phyloP scores from a whole-genome alignment of 2,329 filamentous ascomycete species.

The Colletotrichum destructivum region DNA sequence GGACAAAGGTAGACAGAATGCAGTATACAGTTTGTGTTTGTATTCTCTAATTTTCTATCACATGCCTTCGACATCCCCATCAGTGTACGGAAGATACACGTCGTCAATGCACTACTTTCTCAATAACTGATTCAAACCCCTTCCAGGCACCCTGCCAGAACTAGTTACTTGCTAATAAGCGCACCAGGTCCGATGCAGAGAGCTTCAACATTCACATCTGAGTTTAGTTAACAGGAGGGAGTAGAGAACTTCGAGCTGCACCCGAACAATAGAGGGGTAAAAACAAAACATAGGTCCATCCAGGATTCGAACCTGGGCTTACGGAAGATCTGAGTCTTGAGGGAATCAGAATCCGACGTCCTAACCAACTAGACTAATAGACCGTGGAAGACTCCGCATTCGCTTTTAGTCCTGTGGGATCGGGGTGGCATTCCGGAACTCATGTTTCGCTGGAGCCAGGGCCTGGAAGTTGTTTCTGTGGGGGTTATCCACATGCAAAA shows the following conservation, averaged over 20 bases:
- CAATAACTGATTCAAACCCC: too few species aligned
- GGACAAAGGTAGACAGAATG: too few species aligned
- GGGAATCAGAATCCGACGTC: constrained; percentile 35
- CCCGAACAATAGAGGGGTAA: not conserved
- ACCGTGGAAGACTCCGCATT: not conserved
- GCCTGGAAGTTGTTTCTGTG: not conserved
- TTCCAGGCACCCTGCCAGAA: too few species aligned
- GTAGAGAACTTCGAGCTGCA: not conserved
- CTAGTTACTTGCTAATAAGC: too few species aligned
- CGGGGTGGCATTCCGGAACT: fast-evolving
- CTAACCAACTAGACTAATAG: constrained; percentile 40
- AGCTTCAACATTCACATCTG: too few species aligned
- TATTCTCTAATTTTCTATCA: too few species aligned
- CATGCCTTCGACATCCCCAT: too few species aligned
- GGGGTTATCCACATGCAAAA: not conserved
- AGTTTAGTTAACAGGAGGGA: not conserved
- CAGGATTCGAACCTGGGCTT: constrained; percentile 40
- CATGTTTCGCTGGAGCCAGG: not conserved
- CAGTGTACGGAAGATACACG: too few species aligned
- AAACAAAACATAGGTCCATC: constrained; percentile 43
- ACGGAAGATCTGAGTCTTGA: constrained; percentile 12
- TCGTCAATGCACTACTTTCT: too few species aligned
- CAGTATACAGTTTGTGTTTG: too few species aligned
- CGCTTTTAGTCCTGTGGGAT: fast-evolving
- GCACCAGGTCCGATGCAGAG: too few species aligned